phyloP scores from a whole-genome alignment of 2,329 filamentous ascomycete species.

The Colletotrichum orbiculare region DNA sequence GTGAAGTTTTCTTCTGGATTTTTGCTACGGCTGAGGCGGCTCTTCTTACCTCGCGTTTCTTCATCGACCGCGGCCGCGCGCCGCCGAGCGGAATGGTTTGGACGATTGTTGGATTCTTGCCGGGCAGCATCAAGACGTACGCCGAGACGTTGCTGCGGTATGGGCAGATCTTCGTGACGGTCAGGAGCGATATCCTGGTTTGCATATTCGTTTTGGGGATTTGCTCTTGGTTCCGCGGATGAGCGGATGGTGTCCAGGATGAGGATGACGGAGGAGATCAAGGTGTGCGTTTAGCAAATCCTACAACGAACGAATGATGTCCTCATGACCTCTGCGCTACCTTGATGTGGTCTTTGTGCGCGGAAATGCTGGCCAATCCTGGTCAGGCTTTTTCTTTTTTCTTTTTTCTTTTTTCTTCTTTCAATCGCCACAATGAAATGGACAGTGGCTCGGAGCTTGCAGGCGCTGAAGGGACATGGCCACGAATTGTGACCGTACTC shows the following conservation, averaged over 20 bases:
- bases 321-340: too few relatives aligned
- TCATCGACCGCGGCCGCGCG: conserved; percentile 71
- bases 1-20: conserved; percentile 77
- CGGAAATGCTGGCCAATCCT: too few relatives aligned
- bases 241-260: background rate
- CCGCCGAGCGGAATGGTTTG: conserved; percentile 72
- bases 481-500: too few relatives aligned
- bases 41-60: conserved; percentile 76
- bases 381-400: too few relatives aligned
- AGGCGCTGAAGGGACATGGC: background rate
- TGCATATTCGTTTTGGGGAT: conserved; percentile 80
- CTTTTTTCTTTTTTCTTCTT: too few relatives aligned
- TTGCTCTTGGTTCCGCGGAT: conserved; percentile 56
- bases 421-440: too few relatives aligned
- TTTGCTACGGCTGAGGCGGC: conserved; percentile 82
- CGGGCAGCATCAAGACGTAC: conserved; percentile 71
- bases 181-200: conserved; percentile 78
- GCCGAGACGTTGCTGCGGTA: conserved; percentile 72
- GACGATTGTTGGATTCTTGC: conserved; percentile 72
- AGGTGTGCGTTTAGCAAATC: background rate
- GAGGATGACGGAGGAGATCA: background rate
- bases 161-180: conserved; percentile 76
- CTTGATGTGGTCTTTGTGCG: too few relatives aligned
- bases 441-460: background rate
- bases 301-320: background rate